Evolutionary conservation across 176 grass and related monocot genomes (phyloP).

Genomic region (Ensete ventricosum): DNA sequence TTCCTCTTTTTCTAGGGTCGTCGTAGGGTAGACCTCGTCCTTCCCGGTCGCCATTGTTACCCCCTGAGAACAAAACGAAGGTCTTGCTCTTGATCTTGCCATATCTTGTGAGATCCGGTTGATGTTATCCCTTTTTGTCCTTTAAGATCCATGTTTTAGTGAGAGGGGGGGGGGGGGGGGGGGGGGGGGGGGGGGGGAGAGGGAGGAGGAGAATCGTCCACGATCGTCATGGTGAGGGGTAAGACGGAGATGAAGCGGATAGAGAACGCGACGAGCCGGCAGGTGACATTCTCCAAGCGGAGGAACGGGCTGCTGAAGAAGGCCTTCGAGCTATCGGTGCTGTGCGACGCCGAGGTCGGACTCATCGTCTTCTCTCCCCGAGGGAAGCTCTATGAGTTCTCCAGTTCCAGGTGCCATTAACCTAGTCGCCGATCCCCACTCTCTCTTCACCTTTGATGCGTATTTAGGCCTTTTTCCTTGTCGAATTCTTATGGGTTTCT

Average conservation of each 20-base stretch:
- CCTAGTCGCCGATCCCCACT: no score
- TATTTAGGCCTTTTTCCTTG: no score
- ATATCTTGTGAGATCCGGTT: background rate
- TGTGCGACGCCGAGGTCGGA: conserved; percentile 93
- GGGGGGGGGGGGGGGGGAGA: no score
- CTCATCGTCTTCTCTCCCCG: conserved; percentile 94
- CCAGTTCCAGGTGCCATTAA: conserved; percentile 16
- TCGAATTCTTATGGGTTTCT: no score
- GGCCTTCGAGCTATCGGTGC: conserved; percentile 87
- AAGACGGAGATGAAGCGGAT: conserved; percentile 90
- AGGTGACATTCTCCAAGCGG: conserved; percentile 97
- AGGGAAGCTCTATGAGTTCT: conserved; percentile 26
- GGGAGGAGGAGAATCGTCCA: no score
- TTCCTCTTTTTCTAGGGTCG: background rate
- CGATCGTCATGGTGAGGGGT: conserved; percentile 60
- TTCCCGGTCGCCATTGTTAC: background rate
- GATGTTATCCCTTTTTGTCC: background rate
- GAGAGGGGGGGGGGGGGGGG: no score
- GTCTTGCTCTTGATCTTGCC: background rate
- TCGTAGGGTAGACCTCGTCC: background rate
- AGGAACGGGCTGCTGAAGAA: conserved; percentile 89
- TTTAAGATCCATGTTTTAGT: background rate
- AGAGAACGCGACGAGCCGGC: conserved; percentile 95
- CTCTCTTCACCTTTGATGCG: no score
- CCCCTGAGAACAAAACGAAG: background rate